Evolutionary conservation across 441 rosid species (phyloP).

Genomic region (Populus hybrid): DNA sequence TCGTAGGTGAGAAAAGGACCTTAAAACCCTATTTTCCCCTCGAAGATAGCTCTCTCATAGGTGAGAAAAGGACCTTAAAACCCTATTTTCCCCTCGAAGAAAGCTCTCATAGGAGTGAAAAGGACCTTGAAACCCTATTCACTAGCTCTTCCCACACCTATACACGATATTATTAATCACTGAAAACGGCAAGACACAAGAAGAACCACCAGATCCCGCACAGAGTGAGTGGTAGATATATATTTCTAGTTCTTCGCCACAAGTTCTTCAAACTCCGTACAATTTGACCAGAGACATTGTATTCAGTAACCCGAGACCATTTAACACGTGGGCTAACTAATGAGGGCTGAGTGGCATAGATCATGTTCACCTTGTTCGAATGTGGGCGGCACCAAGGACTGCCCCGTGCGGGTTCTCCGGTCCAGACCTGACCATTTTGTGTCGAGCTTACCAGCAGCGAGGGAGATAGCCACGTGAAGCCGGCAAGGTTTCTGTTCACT

Average conservation of each 20-base stretch:
- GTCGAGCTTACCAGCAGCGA: not conserved
- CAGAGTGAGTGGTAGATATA: not conserved
- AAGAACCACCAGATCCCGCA: not conserved
- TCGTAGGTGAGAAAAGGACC: not conserved
- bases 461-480: conserved; percentile 1
- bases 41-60: not conserved
- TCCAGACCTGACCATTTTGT: conserved; percentile 2
- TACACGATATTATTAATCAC: not conserved
- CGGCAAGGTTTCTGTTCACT: not conserved
- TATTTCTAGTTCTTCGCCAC: not conserved
- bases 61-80: not conserved
- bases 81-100: not conserved
- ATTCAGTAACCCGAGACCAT: not conserved
- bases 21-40: not conserved
- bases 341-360: not conserved
- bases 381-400: conserved; percentile 6
- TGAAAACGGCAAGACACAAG: not conserved
- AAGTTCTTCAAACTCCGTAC: not conserved
- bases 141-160: not conserved
- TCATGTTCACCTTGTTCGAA: not conserved
- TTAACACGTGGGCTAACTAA: not conserved
- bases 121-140: not conserved
- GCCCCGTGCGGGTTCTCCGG: conserved; percentile 11
- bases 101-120: not conserved
- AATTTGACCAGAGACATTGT: not conserved